Evolutionary conservation across 768 basidiomycete species (phyloP), one percentile per base, ranked within the genome.

Genomic region (Pulveroboletus ravenelii): DNA sequence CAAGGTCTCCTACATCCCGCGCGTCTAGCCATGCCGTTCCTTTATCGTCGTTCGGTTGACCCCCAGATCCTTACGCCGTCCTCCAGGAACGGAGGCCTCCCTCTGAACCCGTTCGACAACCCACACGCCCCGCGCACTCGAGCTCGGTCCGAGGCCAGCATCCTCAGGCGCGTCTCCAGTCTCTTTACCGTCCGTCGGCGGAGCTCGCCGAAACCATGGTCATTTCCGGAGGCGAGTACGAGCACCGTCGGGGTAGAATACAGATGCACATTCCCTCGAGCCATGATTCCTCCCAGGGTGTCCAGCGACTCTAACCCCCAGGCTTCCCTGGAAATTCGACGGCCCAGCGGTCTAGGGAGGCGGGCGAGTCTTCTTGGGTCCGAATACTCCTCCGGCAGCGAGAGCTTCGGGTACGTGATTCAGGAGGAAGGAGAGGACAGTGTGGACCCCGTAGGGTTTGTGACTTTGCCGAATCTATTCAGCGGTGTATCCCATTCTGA

Each of bases 261-360:
- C 27, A 53, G 48, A 31, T 55, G 42, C 25, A 17, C 68, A 0
- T 42, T 43, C 8, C 52, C 57, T 4, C 40, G 54, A 35, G 13
- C 45, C 12, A 10, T 35, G 5, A 55, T 66, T 32, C 50, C 67
- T 23, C 20, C 20, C 1, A 53, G 65, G 27, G 17, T 53, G n/a
- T 67, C 66, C 13, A 61, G 51, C 47, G 52, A 52, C 36, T 57
- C 61, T 2, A 57, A 54, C 6, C 45, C 58, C 8, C 44, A 47
- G 10, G 58, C 63, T 25, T 69, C 68, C 15, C 63, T 67, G 2
- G 66, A 67, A 51, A 67, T 67, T 34, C 63, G 66, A 31, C 62
- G 65, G 13, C 66, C 66, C 10, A 67, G 66, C 17, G 66, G 66
- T 29, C 35, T 67, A 15, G 66, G 66, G 29, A 55, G 67, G 41